These are phyloP conservation scores for Quercus engelmannii DNA, from an alignment of 306 rosid species.

Conservation along the genomic window DNA sequence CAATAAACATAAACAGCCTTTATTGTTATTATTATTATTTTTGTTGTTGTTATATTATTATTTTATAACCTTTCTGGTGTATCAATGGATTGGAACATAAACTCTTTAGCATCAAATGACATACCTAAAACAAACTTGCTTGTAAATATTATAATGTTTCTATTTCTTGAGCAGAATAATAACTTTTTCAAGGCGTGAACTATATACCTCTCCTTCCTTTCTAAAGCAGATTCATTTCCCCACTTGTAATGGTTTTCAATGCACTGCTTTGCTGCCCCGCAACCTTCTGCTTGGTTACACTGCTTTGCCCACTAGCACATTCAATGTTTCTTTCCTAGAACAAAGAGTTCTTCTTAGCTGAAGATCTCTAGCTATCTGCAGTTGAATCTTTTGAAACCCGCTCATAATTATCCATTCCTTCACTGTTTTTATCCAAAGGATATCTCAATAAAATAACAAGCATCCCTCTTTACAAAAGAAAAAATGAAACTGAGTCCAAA, in stretches of 20 bases:
- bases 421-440: not conserved
- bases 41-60: too few species aligned
- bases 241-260: conserved; percentile 7
- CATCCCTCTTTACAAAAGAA: conserved; percentile 1
- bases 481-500: not conserved
- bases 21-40: too few species aligned
- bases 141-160: not conserved
- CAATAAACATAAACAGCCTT: not conserved
- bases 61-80: not conserved
- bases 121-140: not conserved
- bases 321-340: not conserved
- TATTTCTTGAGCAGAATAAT: not conserved
- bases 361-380: not conserved
- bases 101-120: not conserved
- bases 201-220: conserved; percentile 19
- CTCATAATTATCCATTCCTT: not conserved
- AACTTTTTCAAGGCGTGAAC: not conserved
- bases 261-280: not conserved
- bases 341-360: not conserved
- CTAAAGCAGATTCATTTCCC: conserved; percentile 2
- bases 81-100: not conserved
- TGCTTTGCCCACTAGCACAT: conserved; percentile 1
- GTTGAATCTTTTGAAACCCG: conserved; percentile 3
- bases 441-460: not conserved
- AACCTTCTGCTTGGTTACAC: conserved; percentile 11